Evolutionary conservation across 768 basidiomycete species (phyloP), one percentile per base, ranked within the genome.

Genomic region (Boletus patriciae): DNA sequence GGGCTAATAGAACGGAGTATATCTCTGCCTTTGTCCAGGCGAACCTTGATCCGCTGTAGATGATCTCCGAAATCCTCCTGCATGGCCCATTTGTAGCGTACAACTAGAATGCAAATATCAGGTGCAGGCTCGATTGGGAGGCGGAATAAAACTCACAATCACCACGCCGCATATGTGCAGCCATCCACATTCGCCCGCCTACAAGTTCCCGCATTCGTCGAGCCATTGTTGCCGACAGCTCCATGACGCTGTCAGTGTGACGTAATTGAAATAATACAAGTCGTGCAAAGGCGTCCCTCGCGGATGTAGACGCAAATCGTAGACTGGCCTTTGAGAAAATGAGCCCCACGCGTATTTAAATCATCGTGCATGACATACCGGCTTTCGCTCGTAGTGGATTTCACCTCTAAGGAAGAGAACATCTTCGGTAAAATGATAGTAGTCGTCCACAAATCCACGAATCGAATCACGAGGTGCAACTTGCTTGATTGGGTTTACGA

Each of bases 161-260:
- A 45, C 76, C 76, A 25, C 76, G 73, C 19, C 76, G 75, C 77
- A 78, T 78, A 44, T 77, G 76, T 8, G 71, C 74, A 13, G 66
- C 72, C 74, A 77, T 74, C 77, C 76, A 77, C 62, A 72, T 65
- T 7, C 74, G 67, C 16, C 74, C 75, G 1, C 49, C 70, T 2
- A 63, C 66, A 29, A 61, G 44, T 13, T 66, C 59, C 5, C 50
- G 62, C 72, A 78, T 76, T 47, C 70, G 71, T 36, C 45, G 40
- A 18, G 70, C 72, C 58, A 78, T 69, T 5, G 40, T 40, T 4
- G 62, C 63, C 1, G 73, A 72, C 16, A 78, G 60, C 23, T 64
- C 65, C 42, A 60, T 52, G 18, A 74, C 62, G 18, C 56, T 58
- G n/a, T 69, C 63, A 6, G 62, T 66, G 27, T 72, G 72, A 46